Conservation (phyloP, 176 grass and related monocot genomes). For the Tillandsia leiboldiana region DNA sequence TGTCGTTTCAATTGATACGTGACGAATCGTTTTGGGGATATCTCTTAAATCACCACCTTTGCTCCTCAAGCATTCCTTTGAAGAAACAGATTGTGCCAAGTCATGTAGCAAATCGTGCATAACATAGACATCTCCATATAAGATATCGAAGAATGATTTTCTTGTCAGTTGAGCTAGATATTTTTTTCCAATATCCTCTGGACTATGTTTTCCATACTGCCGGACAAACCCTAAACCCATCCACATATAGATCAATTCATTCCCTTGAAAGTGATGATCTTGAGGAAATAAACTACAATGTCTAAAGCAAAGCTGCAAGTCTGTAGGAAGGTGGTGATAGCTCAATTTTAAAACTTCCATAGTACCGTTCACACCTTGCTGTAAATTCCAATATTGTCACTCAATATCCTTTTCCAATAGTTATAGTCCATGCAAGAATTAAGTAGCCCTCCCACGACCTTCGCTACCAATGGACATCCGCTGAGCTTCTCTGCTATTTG, state of each 20-base stretch:
- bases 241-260: slow-evolving; percentile 14
- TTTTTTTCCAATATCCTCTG: slow-evolving; percentile 15
- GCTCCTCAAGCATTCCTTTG: slow-evolving; percentile 19
- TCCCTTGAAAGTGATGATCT: background rate
- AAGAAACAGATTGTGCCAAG: slow-evolving; percentile 13
- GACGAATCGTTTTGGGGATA: background rate
- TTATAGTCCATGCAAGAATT: slow-evolving; percentile 1
- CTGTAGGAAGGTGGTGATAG: slow-evolving; percentile 17
- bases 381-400: slow-evolving; percentile 7
- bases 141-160: slow-evolving; percentile 16
- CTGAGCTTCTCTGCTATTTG: slow-evolving; percentile 12
- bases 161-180: slow-evolving; percentile 2
- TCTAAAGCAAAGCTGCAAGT: slow-evolving; percentile 22
- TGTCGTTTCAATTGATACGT: background rate
- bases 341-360: slow-evolving; percentile 25
- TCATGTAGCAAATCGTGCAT: slow-evolving; percentile 26
- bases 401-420: slow-evolving; percentile 1
- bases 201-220: background rate
- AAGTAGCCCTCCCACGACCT: slow-evolving; percentile 17
- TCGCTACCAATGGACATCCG: slow-evolving; percentile 20
- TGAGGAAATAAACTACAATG: slow-evolving; percentile 23
- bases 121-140: background rate
- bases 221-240: slow-evolving; percentile 14
- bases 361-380: slow-evolving; percentile 11
- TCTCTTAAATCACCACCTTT: no score